Base-by-base conservation (phyloP, 257 asterid species). In the Solanum virginianum region DNA sequence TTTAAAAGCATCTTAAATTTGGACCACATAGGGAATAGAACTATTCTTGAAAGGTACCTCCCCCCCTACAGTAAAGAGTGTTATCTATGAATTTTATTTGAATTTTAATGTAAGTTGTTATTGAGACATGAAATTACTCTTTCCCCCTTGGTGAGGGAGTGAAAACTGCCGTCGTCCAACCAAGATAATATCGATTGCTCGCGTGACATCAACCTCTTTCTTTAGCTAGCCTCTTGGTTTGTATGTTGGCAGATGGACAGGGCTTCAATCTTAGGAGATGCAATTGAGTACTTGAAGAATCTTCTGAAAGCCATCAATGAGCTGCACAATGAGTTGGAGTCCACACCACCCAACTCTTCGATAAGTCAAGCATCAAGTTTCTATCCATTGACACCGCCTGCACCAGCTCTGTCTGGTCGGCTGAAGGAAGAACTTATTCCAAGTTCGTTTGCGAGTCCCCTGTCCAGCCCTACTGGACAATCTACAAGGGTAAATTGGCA, bases 241-340 rank as follows among this genome's bases (percentile, higher is more conserved):
- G 83, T 41, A 16, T 53, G 47, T 79, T 79, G 65, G 74, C 90
- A 94, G 98, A 93, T 94, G 98, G 97, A 93, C 86, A 92, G 98
- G 86, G 97, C 97, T 62, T 94, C 98, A 7, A 93, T 94, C 85
- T 93, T 94, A 20, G 98, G 97, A 26, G 98, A 94, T 83, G 95
- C 98, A 18, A 93, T 93, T 41, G 97, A 93, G 82, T 94, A 92
- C 87, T 85, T 94, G 63, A 93, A 93, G 85, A 97, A 94, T 88
- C 95, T 94, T 43, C 85, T 91, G 54, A 93, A 94, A 85, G 90
- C 89, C 87, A 93, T 93, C 88, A 94, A 90, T 82, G 93, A 93
- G 86, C 94, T 94, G 68, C 94, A 94, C 85, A 91, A 90, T 68
- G 98, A 94, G 77, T 91, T 92, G 24, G 97, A 94, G 89, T 84